phyloP scores from a whole-genome alignment of 208 protist genomes.

The Crithidia mellificae region DNA sequence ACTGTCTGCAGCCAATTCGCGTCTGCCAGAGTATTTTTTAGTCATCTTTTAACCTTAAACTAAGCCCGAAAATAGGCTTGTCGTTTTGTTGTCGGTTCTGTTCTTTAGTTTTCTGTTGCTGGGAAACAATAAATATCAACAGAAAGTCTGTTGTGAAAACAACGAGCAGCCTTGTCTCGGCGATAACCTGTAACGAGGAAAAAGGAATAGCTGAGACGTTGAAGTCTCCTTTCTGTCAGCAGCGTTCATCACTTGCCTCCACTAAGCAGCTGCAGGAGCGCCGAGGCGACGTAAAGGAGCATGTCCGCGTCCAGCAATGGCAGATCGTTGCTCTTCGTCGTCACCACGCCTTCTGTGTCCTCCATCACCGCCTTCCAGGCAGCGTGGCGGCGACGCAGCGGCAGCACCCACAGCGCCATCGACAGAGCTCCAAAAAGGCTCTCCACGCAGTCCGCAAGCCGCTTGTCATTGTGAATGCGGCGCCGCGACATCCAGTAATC shows the following conservation, averaged over 20 bases:
- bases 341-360: neutral
- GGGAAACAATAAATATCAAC: too few species aligned
- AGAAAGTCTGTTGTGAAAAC: too few species aligned
- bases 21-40: too few species aligned
- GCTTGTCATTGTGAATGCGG: slow-evolving; percentile 40
- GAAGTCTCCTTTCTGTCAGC: too few species aligned
- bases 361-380: neutral
- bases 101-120: too few species aligned
- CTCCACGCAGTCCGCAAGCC: slow-evolving; percentile 51
- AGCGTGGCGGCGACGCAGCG: slow-evolving; percentile 10
- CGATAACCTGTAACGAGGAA: too few species aligned
- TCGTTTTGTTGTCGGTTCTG: too few species aligned
- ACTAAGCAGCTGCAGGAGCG: slow-evolving; percentile 30
- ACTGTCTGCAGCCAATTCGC: too few species aligned
- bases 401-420: slow-evolving; percentile 50
- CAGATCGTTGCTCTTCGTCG: neutral
- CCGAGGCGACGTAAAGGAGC: slow-evolving; percentile 25
- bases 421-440: slow-evolving; percentile 52
- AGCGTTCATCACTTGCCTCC: neutral
- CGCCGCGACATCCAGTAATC: slow-evolving; percentile 28
- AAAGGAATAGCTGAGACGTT: too few species aligned
- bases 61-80: too few species aligned
- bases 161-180: too few species aligned
- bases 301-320: slow-evolving; percentile 15
- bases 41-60: too few species aligned